Conservation (phyloP, 768 basidiomycete genomes). For the Lentinula boryana region DNA sequence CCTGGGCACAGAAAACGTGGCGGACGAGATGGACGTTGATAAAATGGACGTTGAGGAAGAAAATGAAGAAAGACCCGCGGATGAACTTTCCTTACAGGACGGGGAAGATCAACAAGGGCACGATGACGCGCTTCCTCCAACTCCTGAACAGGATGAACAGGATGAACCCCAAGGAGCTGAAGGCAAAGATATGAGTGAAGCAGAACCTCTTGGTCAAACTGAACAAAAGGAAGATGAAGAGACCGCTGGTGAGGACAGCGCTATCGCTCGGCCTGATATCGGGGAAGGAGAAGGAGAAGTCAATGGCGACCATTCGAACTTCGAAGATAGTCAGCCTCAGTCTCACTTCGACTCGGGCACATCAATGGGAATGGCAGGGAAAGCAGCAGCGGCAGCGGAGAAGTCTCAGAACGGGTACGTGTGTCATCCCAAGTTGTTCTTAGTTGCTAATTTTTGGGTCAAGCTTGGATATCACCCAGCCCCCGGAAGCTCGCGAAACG, state of each 20-base stretch:
- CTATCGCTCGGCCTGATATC: constrained; percentile 37
- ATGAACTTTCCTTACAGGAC: constrained; percentile 11
- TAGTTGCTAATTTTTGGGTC: not conserved
- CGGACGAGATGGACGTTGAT: constrained; percentile 25
- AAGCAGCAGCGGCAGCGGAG: not conserved
- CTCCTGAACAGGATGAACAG: constrained; percentile 10
- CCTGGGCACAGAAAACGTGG: constrained; percentile 37
- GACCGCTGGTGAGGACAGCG: constrained; percentile 22
- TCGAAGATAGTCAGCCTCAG: constrained; percentile 14
- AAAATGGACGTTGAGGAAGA: constrained; percentile 25
- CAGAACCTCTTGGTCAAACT: not conserved
- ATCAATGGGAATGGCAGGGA: not conserved
- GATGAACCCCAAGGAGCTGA: not conserved
- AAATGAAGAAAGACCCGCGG: constrained; percentile 18
- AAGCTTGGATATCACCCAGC: constrained; percentile 13
- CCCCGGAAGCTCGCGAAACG: constrained; percentile 14
- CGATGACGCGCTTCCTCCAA: constrained; percentile 13
- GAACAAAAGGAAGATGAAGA: constrained; percentile 24
- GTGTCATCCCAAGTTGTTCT: constrained; percentile 2
- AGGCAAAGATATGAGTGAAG: constrained; percentile 6
- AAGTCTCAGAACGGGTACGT: not conserved
- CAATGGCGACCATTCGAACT: constrained; percentile 22
- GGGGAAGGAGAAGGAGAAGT: constrained; percentile 33
- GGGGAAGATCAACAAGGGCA: constrained; percentile 9
- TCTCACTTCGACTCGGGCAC: not conserved